Percentiles rank a stretch among this genome's conserved stretches.
Evolutionary conservation across 305 asterid species (phyloP).

Genomic region (Solanum chacoense): DNA sequence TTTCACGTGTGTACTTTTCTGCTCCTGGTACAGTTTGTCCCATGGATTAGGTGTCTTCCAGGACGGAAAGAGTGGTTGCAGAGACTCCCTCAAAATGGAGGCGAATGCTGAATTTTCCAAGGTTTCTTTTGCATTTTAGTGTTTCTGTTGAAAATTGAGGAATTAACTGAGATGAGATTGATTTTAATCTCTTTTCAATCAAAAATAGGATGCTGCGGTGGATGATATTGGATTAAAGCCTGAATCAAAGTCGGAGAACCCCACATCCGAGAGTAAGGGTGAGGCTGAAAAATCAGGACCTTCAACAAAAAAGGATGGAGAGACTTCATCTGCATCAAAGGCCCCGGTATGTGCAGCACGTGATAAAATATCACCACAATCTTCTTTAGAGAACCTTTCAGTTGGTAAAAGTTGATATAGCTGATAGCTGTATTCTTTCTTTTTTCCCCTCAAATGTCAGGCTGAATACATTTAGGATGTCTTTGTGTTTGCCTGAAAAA

Average conservation of each 20-base stretch:
- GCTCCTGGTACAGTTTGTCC: conserved; percentile 56
- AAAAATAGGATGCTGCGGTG: conserved; percentile 28
- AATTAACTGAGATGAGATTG: background rate
- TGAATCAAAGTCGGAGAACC: background rate
- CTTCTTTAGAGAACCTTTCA: background rate
- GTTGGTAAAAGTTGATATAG: background rate
- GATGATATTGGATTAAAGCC: conserved; percentile 27
- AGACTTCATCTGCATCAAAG: conserved; percentile 34
- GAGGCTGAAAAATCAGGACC: conserved; percentile 50
- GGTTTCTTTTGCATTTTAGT: conserved; percentile 30
- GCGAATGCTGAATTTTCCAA: conserved; percentile 58
- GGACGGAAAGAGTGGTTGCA: conserved; percentile 56
- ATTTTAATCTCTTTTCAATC: background rate
- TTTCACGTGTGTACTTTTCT: background rate
- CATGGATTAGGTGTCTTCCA: conserved; percentile 81
- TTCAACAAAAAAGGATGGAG: conserved; percentile 46
- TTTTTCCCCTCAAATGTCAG: background rate
- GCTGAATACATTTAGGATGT: background rate
- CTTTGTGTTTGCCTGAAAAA: background rate
- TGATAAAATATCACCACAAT: background rate
- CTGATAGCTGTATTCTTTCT: background rate
- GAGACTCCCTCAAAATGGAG: conserved; percentile 65
- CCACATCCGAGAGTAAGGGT: conserved; percentile 36
- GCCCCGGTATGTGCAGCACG: conserved; percentile 40
- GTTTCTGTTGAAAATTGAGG: conserved; percentile 6